Base-by-base conservation (phyloP, 768 basidiomycete genomes). In the Boletus pseudo-olivaceus region DNA sequence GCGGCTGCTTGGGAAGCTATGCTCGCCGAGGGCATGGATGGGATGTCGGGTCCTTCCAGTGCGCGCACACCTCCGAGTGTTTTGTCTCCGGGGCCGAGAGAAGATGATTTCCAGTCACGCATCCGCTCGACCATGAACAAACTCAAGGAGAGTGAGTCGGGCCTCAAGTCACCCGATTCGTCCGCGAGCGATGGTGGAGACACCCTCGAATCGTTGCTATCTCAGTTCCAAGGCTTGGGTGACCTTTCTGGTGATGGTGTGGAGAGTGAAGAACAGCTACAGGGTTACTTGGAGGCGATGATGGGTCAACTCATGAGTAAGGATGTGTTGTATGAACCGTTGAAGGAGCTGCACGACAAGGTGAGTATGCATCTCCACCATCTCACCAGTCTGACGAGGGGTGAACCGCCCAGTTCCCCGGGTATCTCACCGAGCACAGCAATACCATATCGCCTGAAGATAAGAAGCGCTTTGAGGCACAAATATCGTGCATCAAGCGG, bases 101-200 rank as follows among this genome's bases (percentile, higher is more conserved):
- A 49, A 49, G 73, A 73, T 42, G 73, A 76, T 54, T 94, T 91
- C 71, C 88, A 90, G 71, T 77, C 79, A 11, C 81, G 77, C 55
- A 85, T 93, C 47, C 78, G 78, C 55, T 79, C 83, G 62, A 82
- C 92, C 7, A 84, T 90, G 82, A 79, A 84, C 38, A 87, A 87
- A 68, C 70, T 92, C 55, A 84, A 81, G 64, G 78, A 84, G 67
- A 85, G 81, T 57, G 88, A 92, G 56, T 75, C 79, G 17, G 58
- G 26, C 1, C 61, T 72, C 20, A 58, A 66, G 9, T 47, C 70
- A 4, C 46, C 68, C 5, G 60, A 56, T 42, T 7, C 58, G 14
- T 30, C 53, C n/a, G 26, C 57, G 33, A 32, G 14, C 3, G 34
- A 19, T 23, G 51, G 20, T 0, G 47, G 76, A 5, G 76, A 78